A percentile compares a stretch with the other conserved stretches of the same genome.
These are phyloP conservation scores for Ceratocystis lukuohia DNA, from an alignment of 2,329 filamentous ascomycete species.

Conservation along the genomic window DNA sequence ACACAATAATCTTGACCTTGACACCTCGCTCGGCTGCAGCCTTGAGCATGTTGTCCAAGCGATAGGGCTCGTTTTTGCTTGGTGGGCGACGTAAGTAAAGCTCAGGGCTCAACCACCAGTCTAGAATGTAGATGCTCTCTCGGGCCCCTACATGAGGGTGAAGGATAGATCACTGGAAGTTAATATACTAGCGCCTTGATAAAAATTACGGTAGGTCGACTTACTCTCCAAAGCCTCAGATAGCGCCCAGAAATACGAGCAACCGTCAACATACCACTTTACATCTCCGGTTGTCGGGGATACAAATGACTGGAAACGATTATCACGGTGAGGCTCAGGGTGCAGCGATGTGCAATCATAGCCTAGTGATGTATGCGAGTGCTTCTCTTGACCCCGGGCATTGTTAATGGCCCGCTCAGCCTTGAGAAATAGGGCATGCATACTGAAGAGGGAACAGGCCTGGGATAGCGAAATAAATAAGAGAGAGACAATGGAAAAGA, in stretches of 20 bases:
- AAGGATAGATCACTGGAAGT: not conserved
- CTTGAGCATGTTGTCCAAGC: slow-evolving; percentile 69
- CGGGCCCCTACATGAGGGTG: slow-evolving; percentile 40
- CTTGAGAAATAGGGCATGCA: slow-evolving; percentile 31
- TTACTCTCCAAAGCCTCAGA: slow-evolving; percentile 59
- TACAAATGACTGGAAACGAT: slow-evolving; percentile 57
- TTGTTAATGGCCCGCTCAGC: slow-evolving; percentile 27
- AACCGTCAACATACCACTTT: slow-evolving; percentile 83
- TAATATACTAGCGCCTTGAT: not conserved
- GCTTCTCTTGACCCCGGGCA: slow-evolving; percentile 30
- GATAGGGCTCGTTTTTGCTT: slow-evolving; percentile 66
- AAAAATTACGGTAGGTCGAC: slow-evolving; percentile 7
- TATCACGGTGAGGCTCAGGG: slow-evolving; percentile 31
- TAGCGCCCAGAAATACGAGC: slow-evolving; percentile 75
- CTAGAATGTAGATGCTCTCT: slow-evolving; percentile 71
- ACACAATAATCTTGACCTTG: slow-evolving; percentile 72
- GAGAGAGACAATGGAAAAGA: not conserved
- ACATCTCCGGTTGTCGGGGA: slow-evolving; percentile 57
- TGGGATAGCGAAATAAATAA: not conserved
- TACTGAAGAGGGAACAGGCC: not conserved
- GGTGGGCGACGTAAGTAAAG: slow-evolving; percentile 76
- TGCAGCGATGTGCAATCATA: slow-evolving; percentile 32
- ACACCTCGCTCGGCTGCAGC: slow-evolving; percentile 75
- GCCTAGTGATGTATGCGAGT: slow-evolving; percentile 34
- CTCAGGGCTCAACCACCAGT: slow-evolving; percentile 86